A percentile compares a stretch with the other conserved stretches of the same genome.
Conservation (phyloP, 2,329 filamentous ascomycete species). For the Apiospora koreana region DNA sequence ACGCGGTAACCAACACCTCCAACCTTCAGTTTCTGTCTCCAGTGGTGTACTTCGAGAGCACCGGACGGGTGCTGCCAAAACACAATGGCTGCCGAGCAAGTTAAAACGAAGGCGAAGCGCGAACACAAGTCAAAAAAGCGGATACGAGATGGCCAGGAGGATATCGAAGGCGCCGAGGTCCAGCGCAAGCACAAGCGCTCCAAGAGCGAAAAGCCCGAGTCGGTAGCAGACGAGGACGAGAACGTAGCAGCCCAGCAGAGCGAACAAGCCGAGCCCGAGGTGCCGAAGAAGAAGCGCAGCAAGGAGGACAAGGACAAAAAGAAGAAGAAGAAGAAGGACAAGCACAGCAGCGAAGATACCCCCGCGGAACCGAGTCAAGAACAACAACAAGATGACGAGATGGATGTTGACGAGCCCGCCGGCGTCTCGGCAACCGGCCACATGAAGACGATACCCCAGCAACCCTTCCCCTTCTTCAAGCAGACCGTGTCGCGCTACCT, state of each 20-base stretch:
- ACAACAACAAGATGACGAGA: constrained; percentile 33
- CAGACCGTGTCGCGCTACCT: constrained; percentile 82
- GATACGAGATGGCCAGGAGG: constrained; percentile 7
- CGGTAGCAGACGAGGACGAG: constrained; percentile 19
- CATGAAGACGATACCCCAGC: constrained; percentile 38
- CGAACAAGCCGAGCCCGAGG: constrained; percentile 19
- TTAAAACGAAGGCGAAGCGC: constrained; percentile 7
- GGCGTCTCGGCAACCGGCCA: constrained; percentile 31
- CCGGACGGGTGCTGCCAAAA: not conserved
- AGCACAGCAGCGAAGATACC: not conserved
- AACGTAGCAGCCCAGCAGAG: constrained; percentile 28
- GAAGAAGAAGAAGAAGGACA: constrained; percentile 17
- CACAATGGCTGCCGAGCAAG: not conserved
- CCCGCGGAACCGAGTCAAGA: constrained; percentile 18
- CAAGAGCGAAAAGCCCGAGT: constrained; percentile 33
- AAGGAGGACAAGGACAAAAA: constrained; percentile 28
- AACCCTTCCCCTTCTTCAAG: constrained; percentile 71
- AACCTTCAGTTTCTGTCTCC: not conserved
- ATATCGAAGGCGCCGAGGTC: constrained; percentile 11
- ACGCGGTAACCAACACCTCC: not conserved
- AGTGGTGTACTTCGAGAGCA: constrained; percentile 1
- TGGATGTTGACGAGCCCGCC: constrained; percentile 41
- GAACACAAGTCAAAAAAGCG: constrained; percentile 13
- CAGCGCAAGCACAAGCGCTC: constrained; percentile 53
- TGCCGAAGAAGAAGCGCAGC: constrained; percentile 20